phyloP scores from a whole-genome alignment of 257 asterid genomes.

The Solanum clarkiae region DNA sequence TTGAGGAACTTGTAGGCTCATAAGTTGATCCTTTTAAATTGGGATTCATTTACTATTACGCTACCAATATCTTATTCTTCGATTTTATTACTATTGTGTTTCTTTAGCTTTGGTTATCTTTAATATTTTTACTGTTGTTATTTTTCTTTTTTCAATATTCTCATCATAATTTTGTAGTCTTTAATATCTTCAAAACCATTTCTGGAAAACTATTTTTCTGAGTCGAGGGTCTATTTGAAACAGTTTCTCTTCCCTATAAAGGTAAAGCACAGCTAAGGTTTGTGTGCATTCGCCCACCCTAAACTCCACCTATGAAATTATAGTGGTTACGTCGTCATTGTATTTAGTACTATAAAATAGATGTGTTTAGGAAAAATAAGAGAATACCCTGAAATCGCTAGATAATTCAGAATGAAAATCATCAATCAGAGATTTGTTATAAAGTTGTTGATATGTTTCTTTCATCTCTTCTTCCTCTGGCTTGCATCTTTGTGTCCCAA shows the following conservation, averaged over 20 bases:
- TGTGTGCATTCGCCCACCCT: no score
- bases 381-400: conserved; percentile 59
- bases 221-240: background rate
- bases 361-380: background rate
- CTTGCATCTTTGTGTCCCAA: conserved; percentile 51
- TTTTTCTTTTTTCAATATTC: no score
- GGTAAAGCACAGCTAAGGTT: background rate
- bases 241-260: background rate
- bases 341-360: background rate
- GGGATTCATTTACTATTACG: background rate
- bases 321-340: no score
- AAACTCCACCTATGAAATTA: no score
- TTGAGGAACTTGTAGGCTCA: background rate
- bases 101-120: background rate
- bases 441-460: conserved; percentile 39
- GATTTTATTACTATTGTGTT: background rate
- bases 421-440: conserved; percentile 45
- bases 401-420: conserved; percentile 44
- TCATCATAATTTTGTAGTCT: background rate
- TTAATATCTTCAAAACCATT: no score
- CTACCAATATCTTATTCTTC: background rate
- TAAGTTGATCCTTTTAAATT: background rate
- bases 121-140: no score
- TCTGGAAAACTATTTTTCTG: no score
- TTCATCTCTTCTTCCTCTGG: conserved; percentile 45